Conservation (phyloP, 495 filamentous ascomycete species). For the Aspergillus sclerotioniger region DNA sequence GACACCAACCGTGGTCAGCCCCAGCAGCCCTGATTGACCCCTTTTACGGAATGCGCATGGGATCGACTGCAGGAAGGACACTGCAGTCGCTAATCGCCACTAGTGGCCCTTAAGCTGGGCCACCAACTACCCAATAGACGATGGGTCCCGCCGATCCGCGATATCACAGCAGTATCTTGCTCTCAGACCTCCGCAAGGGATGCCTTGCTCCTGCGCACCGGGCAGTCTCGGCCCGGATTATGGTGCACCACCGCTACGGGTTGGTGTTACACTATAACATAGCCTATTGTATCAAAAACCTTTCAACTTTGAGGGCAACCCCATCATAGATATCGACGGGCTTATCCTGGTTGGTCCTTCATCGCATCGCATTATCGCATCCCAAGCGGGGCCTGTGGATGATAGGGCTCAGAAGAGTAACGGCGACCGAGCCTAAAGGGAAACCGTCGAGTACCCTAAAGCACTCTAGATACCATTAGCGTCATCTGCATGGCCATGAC, state of each 20-base stretch:
- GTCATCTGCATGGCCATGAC: not conserved
- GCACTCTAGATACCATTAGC: not conserved
- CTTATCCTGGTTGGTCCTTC: not conserved
- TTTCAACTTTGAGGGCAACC: not conserved
- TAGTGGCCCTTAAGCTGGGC: conserved; percentile 4
- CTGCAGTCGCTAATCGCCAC: conserved; percentile 6
- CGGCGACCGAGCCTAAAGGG: not conserved
- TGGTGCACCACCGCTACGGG: not conserved
- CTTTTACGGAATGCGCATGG: not conserved
- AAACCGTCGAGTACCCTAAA: not conserved
- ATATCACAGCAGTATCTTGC: not conserved
- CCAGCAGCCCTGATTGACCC: not conserved
- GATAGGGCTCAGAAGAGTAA: not conserved
- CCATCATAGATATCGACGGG: not conserved
- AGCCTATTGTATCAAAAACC: not conserved
- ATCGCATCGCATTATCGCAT: not conserved
- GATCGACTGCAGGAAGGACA: conserved; percentile 3
- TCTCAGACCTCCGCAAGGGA: conserved; percentile 6
- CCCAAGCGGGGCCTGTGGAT: not conserved
- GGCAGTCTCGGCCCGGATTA: not conserved
- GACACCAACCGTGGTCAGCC: not conserved
- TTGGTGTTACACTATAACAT: not conserved
- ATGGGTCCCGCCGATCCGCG: conserved; percentile 7
- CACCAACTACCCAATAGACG: conserved; percentile 2
- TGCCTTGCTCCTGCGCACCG: not conserved